Evolutionary conservation across 2,329 filamentous ascomycete genomes (phyloP).

Genomic region (Myotisia sp.): DNA sequence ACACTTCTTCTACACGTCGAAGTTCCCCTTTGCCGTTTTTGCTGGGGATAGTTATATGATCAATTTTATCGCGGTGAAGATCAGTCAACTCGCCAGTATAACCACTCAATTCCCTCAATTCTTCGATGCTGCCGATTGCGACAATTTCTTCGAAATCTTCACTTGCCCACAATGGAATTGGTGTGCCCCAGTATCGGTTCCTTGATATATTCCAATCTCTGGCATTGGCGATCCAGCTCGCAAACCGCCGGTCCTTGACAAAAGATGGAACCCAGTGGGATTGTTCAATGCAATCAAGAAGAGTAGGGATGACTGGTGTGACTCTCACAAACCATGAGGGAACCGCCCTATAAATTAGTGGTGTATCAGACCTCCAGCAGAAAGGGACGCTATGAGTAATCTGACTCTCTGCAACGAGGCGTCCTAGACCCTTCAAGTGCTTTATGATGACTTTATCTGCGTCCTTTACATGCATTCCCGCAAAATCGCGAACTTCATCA

Average conservation of each 20-base stretch:
- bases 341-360: constrained; percentile 81
- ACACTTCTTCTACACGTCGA: constrained; percentile 71
- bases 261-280: constrained; percentile 86
- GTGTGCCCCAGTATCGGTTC: constrained; percentile 92
- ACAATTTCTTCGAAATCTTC: constrained; percentile 77
- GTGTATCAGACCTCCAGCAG: constrained; percentile 90
- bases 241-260: constrained; percentile 83
- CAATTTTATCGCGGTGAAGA: constrained; percentile 83
- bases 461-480: constrained; percentile 75
- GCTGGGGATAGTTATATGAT: constrained; percentile 86
- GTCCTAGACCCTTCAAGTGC: constrained; percentile 60
- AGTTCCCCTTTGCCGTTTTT: constrained; percentile 74
- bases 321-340: constrained; percentile 94
- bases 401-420: constrained; percentile 71
- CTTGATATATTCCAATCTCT: constrained; percentile 91
- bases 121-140: constrained; percentile 70
- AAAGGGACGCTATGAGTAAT: constrained; percentile 85
- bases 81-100: constrained; percentile 70
- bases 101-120: constrained; percentile 76
- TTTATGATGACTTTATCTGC: constrained; percentile 92
- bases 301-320: constrained; percentile 64
- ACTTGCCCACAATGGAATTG: constrained; percentile 81
- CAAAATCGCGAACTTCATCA: constrained; percentile 61
- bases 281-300: constrained; percentile 78
- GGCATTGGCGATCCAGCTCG: constrained; percentile 80